These are phyloP conservation scores for Apophysomyces sp. DNA, from an alignment of 371 early-diverging fungal genomes.

Conservation along the genomic window DNA sequence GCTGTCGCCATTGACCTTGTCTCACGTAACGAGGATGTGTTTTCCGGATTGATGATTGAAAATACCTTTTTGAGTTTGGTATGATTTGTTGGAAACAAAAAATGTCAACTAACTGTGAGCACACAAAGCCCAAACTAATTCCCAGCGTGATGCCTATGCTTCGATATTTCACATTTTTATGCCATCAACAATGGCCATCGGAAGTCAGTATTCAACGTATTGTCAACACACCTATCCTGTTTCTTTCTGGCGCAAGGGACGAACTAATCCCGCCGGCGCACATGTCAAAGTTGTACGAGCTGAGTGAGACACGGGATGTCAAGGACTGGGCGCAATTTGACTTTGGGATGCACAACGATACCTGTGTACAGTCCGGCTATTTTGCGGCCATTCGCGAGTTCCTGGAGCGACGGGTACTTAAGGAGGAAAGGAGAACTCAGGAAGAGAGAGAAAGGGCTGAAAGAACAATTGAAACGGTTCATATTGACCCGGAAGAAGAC, in stretches of 20 bases:
- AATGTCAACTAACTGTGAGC: background rate
- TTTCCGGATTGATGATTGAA: constrained; percentile 88
- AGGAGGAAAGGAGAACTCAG: constrained; percentile 3
- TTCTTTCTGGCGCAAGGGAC: constrained; percentile 82
- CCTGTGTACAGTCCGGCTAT: constrained; percentile 84
- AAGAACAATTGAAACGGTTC: constrained; percentile 9
- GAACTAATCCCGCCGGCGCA: constrained; percentile 88
- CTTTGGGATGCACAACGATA: constrained; percentile 91
- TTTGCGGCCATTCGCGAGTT: constrained; percentile 69
- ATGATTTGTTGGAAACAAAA: constrained; percentile 16
- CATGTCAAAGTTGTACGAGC: constrained; percentile 74
- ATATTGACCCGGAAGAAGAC: background rate
- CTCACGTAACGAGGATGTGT: constrained; percentile 69
- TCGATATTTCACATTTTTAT: constrained; percentile 70
- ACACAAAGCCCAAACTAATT: constrained; percentile 78
- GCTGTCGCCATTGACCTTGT: constrained; percentile 93
- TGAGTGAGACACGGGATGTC: constrained; percentile 52
- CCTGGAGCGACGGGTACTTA: constrained; percentile 23
- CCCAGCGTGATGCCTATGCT: constrained; percentile 83
- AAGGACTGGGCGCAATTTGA: constrained; percentile 63
- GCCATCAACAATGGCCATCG: constrained; percentile 90
- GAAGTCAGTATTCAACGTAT: constrained; percentile 72
- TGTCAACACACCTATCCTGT: constrained; percentile 74
- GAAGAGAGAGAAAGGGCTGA: background rate
- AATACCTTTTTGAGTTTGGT: constrained; percentile 93